Base-by-base conservation (phyloP, 306 rosid species). In the Prunus padus region DNA sequence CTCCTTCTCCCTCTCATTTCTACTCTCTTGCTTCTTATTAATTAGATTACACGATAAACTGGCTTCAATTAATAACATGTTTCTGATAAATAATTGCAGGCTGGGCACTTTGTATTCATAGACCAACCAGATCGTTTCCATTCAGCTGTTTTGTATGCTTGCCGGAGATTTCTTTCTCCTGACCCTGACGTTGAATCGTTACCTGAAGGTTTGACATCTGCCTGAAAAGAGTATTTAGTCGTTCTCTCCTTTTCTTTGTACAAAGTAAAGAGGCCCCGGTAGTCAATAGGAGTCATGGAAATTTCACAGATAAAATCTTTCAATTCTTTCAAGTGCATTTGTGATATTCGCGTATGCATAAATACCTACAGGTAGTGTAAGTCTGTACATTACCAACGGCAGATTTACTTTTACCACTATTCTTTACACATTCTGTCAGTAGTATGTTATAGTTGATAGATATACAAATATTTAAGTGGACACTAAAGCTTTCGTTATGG, bases 31-130 rank as follows among this genome's bases (percentile, higher is more conserved):
- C 42, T 37, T 37, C 42, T 37, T 7, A 47, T 62, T 28, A 0
- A 13, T 30, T 20, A 10, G 2, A 2, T 28, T 62, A 18, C 7
- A 15, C 20, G 30, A 70, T 25, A 4, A 11, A 44, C 40, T 28
- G 45, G 25, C 57, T 19, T 18, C 18, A n/a, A 80, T 23, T 11
- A 40, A 42, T 33, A 50, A 42, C 20, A 28, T 19, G 66, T 64
- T 15, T 20, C 22, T 70, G 4, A n/a, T 55, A 61, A 72, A 62
- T 63, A 75, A 74, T 45, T 88, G 89, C 90, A 96, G 98, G 89
- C 79, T 0, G 99, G 99, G 62, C 98, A 96, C 78, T 92, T 77
- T 82, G 98, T 84, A 76, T 96, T 96, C 90, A 90, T 92, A 75
- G 98, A 96, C 77, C 88, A 87, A 73, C 87, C 97, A 1, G 76